Conservation (phyloP, 208 protist genomes). For the Blastocrithidia nonstop region DNA sequence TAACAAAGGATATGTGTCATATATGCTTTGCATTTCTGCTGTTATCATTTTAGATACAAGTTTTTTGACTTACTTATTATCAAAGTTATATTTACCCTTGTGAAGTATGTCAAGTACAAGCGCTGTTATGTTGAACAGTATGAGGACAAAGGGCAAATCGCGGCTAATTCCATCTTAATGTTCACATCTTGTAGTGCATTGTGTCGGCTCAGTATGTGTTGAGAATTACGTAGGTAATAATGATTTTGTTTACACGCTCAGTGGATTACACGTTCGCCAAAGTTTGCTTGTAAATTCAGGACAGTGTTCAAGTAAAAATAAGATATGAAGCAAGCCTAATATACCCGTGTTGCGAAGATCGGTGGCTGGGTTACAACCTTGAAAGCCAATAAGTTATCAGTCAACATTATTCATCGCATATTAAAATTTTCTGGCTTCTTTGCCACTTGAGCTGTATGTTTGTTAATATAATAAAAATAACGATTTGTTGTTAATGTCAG, state of each 20-base stretch:
- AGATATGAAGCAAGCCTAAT: slow-evolving; percentile 40
- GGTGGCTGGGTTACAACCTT: slow-evolving; percentile 61
- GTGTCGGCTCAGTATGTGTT: too few relatives aligned
- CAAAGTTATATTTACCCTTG: too few relatives aligned
- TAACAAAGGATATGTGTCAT: too few relatives aligned
- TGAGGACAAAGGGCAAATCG: slow-evolving; percentile 62
- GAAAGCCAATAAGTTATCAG: slow-evolving; percentile 69
- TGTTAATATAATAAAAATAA: neutral
- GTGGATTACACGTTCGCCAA: slow-evolving; percentile 35
- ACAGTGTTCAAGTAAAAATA: slow-evolving; percentile 66
- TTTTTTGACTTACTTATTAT: too few relatives aligned
- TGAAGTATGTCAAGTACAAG: slow-evolving; percentile 22
- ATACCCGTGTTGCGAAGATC: slow-evolving; percentile 64
- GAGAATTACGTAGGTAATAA: too few relatives aligned
- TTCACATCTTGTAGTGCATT: too few relatives aligned
- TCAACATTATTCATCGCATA: slow-evolving; percentile 6
- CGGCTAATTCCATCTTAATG: too few relatives aligned
- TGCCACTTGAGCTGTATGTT: neutral
- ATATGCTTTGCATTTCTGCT: too few relatives aligned
- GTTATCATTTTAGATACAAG: too few relatives aligned
- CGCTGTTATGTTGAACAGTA: slow-evolving; percentile 58
- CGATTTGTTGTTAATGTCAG: too few relatives aligned
- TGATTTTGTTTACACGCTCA: too few relatives aligned
- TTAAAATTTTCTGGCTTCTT: neutral
- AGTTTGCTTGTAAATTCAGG: slow-evolving; percentile 18